Base-by-base conservation (phyloP, 2,329 filamentous ascomycete genomes). In the Xenoacremonium recifei region DNA sequence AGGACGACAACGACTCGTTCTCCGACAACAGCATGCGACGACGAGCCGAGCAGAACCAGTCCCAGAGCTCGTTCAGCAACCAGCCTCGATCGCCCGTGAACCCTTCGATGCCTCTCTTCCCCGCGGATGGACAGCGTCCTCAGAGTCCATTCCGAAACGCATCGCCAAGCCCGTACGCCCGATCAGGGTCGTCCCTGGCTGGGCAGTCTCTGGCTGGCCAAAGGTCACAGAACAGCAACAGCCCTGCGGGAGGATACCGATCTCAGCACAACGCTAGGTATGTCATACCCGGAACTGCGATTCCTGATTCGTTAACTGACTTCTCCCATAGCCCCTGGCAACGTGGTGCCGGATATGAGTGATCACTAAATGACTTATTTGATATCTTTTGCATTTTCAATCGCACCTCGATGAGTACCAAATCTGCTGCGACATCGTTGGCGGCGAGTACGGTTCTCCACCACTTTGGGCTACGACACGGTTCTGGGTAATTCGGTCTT, bases 271-370 rank as follows among this genome's bases (percentile, higher is more conserved):
- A 61, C 40, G 57, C 65, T 6, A 71, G 68, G 67, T 70, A 54
- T 54, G 56, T 32, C 21, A 4, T 3, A 9, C 11, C 23, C 37
- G 15, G 16, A 2, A 17, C 19, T 17, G 12, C 5, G 19, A 6
- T 16, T 34, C 6, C 31, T 34, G 19, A 34, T 18, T 34, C n/a
- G 31, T 3, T 43, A 39, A 23, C 58, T 58, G 47, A 55, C 40
- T n/a, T 11, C 21, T 13, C 6, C 29, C 19, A 42, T 35, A 71
- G 69, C 53, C 69, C 69, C 19, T 72, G 69, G 69, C 69, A 72
- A 51, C 69, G 69, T 45, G 69, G 69, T 45, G 69, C 69, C 34
- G 69, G 69, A 30, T 72, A 72, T 49, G 69, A 72, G 16, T n/a
- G n/a, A n/a, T n/a, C 63, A 69, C 29, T 57, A 49, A 48, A 46